Evolutionary conservation across 768 basidiomycete genomes (phyloP), one percentile per base, ranked within the genome.

Genomic region (Tricholoma matsutake): DNA sequence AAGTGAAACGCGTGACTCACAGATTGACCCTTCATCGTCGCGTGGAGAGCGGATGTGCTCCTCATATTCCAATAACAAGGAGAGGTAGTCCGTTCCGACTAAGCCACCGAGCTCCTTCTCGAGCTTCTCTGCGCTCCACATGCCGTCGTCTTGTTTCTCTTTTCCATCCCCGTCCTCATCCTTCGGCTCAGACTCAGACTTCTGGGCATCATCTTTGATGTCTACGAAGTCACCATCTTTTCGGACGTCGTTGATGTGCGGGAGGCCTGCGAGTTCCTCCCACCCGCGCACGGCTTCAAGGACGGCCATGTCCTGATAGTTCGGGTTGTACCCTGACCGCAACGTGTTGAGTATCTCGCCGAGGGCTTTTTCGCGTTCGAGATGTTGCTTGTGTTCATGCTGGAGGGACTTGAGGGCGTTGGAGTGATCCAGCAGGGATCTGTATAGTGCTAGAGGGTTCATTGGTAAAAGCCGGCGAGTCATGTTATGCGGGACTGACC

Each of bases 271-370:
- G 7, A 87, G 79, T 45, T 82, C 86, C 70, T 94, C 92, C 88
- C 92, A 98, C 13, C 95, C 96, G 52, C 94, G 87, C 14, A 98
- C 95, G 16, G 96, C 96, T 66, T 96, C 96, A 29, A 97, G 84
- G 53, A 98, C 96, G 2, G 94, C 95, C 96, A 99, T 98, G 71
- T 99, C 96, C 72, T 98, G 96, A 75, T 98, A 98, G 73, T 99
- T 99, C 14, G 96, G 96, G 72, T 99, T 99, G 77, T 97, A 98
- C 4, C 89, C 88, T 9, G 85, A 83, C 20, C 92, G 83, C 10
- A 99, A 83, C 29, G 87, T 79, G 60, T 87, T 83, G 6, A 99
- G 82, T 55, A 99, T 92, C n/a, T 87, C 83, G 22, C 88, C 89
- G 2, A 99, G 84, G 51, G 86, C 80, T 61, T 83, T 83, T 68